phyloP scores from a whole-genome alignment of 2,329 filamentous ascomycete genomes.

The Phialemonium atrogriseum region DNA sequence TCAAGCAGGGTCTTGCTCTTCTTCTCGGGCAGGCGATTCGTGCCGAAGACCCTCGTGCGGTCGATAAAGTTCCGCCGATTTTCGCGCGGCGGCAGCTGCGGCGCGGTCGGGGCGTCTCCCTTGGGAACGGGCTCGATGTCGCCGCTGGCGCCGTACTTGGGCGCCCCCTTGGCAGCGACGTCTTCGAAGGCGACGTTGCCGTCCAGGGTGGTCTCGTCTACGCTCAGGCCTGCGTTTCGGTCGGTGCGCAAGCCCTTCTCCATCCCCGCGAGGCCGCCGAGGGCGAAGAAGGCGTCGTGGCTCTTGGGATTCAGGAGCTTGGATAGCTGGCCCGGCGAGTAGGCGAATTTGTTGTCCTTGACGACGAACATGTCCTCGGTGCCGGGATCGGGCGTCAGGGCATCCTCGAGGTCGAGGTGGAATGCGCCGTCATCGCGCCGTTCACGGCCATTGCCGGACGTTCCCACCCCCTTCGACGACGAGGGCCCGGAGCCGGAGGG shows the following conservation, averaged over 20 bases:
- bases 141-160: slow-evolving; percentile 23
- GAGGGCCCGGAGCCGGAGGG: too few relatives aligned
- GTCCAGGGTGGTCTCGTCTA: slow-evolving; percentile 58
- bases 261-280: slow-evolving; percentile 65
- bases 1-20: slow-evolving; percentile 53
- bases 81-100: slow-evolving; percentile 5
- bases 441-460: too few relatives aligned
- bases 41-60: slow-evolving; percentile 47
- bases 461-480: too few relatives aligned
- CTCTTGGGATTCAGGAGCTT: slow-evolving; percentile 78
- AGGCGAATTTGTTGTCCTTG: slow-evolving; percentile 63
- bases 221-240: slow-evolving; percentile 54
- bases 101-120: slow-evolving; percentile 4
- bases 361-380: slow-evolving; percentile 62
- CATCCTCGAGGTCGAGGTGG: slow-evolving; percentile 34
- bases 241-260: slow-evolving; percentile 67
- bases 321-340: slow-evolving; percentile 62
- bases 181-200: slow-evolving; percentile 64
- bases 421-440: too few relatives aligned
- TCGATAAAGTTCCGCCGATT: slow-evolving; percentile 27
- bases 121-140: slow-evolving; percentile 20
- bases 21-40: slow-evolving; percentile 55
- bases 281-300: slow-evolving; percentile 62
- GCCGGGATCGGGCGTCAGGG: slow-evolving; percentile 60
- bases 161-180: slow-evolving; percentile 31